These are phyloP conservation scores for Calonectria pteridis DNA, from an alignment of 2,329 filamentous ascomycete species.

Conservation along the genomic window DNA sequence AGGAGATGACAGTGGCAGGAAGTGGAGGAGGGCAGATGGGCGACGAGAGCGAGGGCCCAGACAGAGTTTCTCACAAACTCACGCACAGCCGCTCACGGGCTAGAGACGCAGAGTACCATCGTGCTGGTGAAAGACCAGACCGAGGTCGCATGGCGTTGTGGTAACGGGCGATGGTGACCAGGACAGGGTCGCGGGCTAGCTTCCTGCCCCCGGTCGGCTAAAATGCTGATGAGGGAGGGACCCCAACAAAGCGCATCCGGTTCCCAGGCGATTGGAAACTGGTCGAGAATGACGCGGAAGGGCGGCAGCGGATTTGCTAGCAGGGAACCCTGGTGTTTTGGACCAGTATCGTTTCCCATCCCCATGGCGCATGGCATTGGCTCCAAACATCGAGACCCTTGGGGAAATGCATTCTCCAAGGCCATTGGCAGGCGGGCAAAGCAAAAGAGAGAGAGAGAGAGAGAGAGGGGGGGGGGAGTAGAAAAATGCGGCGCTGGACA, in stretches of 20 bases:
- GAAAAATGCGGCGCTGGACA: background rate
- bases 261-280: slow-evolving; percentile 43
- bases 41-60: background rate
- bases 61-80: slow-evolving; percentile 8
- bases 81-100: background rate
- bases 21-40: slow-evolving; percentile 2
- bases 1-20: slow-evolving; percentile 1
- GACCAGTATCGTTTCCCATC: slow-evolving; percentile 34
- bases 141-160: slow-evolving; percentile 28
- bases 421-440: slow-evolving; percentile 27
- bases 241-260: slow-evolving; percentile 35
- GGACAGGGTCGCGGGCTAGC: slow-evolving; percentile 14
- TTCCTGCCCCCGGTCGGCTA: slow-evolving; percentile 7
- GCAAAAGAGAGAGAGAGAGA: background rate
- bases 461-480: no score
- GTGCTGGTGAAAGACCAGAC: slow-evolving; percentile 15
- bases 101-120: slow-evolving; percentile 1
- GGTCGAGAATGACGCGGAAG: slow-evolving; percentile 33
- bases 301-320: slow-evolving; percentile 28
- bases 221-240: slow-evolving; percentile 18
- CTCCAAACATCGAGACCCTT: slow-evolving; percentile 33
- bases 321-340: slow-evolving; percentile 39
- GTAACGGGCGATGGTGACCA: slow-evolving; percentile 13
- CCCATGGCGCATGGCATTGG: slow-evolving; percentile 27
- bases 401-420: slow-evolving; percentile 24